These are phyloP conservation scores for Diplodia seriata DNA, from an alignment of 2,329 filamentous ascomycete genomes.

Conservation along the genomic window DNA sequence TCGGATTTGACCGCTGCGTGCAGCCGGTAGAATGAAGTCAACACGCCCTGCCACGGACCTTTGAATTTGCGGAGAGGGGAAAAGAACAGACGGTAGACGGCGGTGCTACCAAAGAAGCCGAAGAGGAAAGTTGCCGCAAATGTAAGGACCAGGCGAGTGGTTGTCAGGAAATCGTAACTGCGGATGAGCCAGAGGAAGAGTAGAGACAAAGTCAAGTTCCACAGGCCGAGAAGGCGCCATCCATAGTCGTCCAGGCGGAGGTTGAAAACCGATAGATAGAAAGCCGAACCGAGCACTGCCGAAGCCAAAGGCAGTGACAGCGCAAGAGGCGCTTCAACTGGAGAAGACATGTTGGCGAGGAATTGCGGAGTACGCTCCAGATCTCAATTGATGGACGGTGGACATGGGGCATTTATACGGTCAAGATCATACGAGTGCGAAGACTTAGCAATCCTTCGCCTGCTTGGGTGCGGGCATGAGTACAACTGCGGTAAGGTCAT, in stretches of 20 bases:
- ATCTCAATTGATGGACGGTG: not conserved
- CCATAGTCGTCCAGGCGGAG: slow-evolving; percentile 22
- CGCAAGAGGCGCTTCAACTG: not conserved
- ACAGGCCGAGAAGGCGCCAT: slow-evolving; percentile 25
- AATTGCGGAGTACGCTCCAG: not conserved
- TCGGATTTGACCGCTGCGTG: slow-evolving; percentile 1
- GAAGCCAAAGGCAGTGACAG: slow-evolving; percentile 19
- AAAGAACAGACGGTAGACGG: slow-evolving; percentile 50
- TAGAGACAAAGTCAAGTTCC: slow-evolving; percentile 13
- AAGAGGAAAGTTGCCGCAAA: slow-evolving; percentile 24
- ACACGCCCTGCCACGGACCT: slow-evolving; percentile 24
- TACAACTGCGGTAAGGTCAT: not conserved
- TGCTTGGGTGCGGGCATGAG: not conserved
- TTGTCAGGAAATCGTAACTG: not conserved
- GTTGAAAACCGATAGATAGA: slow-evolving; percentile 8
- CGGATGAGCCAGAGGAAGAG: slow-evolving; percentile 12
- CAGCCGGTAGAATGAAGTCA: slow-evolving; percentile 25
- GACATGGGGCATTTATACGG: slow-evolving; percentile 12
- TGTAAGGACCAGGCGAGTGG: slow-evolving; percentile 10
- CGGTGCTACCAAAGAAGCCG: slow-evolving; percentile 43
- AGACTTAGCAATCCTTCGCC: not conserved
- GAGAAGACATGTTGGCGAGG: slow-evolving; percentile 10
- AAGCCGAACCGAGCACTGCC: slow-evolving; percentile 10
- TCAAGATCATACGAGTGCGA: not conserved
- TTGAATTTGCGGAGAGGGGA: slow-evolving; percentile 46